Evolutionary conservation across 208 protist species (phyloP).

Genomic region (Leishmania amazonensis): DNA sequence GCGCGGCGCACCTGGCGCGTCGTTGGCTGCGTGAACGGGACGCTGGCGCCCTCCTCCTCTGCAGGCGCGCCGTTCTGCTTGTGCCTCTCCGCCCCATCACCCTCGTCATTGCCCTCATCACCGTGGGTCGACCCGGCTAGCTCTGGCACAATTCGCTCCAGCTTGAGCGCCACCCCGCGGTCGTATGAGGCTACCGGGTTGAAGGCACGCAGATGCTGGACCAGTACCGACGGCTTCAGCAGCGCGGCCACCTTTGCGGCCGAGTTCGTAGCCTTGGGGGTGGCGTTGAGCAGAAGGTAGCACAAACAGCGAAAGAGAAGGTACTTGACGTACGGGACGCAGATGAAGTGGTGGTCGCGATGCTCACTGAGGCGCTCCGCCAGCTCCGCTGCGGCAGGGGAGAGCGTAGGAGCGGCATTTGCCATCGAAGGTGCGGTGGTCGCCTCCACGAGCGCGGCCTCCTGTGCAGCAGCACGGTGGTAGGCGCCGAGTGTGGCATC

Average conservation of each 20-base stretch:
- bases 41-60: slow-evolving; percentile 27
- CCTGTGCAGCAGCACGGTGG: slow-evolving; percentile 34
- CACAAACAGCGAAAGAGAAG: slow-evolving; percentile 73
- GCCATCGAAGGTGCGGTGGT: slow-evolving; percentile 4
- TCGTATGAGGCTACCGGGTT: slow-evolving; percentile 79
- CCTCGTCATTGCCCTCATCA: slow-evolving; percentile 12
- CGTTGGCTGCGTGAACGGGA: slow-evolving; percentile 55
- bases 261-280: slow-evolving; percentile 64
- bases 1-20: slow-evolving; percentile 77
- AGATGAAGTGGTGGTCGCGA: slow-evolving; percentile 54
- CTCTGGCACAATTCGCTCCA: slow-evolving; percentile 42
- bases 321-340: slow-evolving; percentile 59
- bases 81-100: slow-evolving; percentile 13
- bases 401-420: slow-evolving; percentile 26
- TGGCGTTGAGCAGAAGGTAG: slow-evolving; percentile 76
- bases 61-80: slow-evolving; percentile 19
- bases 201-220: slow-evolving; percentile 75
- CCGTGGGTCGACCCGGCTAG: slow-evolving; percentile 21
- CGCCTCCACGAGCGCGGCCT: slow-evolving; percentile 27
- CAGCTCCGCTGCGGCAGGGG: slow-evolving; percentile 37
- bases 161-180: slow-evolving; percentile 37
- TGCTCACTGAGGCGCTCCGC: slow-evolving; percentile 35
- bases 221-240: slow-evolving; percentile 81
- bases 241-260: slow-evolving; percentile 75
- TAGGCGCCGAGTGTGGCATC: slow-evolving; percentile 23